Evolutionary conservation across 768 basidiomycete genomes (phyloP), one percentile per base, ranked within the genome.

Genomic region (Tricholoma hemisulphureum): DNA sequence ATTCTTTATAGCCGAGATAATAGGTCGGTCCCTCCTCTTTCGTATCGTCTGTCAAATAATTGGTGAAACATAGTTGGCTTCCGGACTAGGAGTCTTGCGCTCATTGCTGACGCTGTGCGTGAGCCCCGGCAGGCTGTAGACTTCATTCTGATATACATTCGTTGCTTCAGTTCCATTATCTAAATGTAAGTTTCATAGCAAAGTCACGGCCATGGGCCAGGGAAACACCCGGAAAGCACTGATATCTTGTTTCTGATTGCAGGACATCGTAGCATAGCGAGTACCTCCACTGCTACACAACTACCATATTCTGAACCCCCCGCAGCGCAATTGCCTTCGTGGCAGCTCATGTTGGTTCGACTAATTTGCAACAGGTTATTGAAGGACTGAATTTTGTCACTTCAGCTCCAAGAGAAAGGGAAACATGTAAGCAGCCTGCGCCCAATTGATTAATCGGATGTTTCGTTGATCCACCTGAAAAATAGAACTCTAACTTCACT

Each of bases 81-180:
- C 64, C 77, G 75, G 45, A 84, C 83, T 0, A 80, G 76, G 63
- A 81, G 81, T 70, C 66, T 83, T 14, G 83, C 82, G 31, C 70
- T 84, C 51, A 80, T 83, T 67, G 83, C 81, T 58, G 82, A 84
- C 68, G 82, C 82, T 34, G 81, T 83, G 45, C 60, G 81, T 76
- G 21, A 50, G 18, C 32, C 20, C 37, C 14, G 14, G 11, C 31
- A 9, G 46, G 20, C 16, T 46, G 6, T 11, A 46, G 45, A 3
- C 23, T 55, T 37, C 13, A 49, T 49, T n/a, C 26, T 29, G 26
- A 55, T 53, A 51, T 28, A 37, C 53, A 52, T 53, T 28, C 29
- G 51, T 58, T 58, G 45, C 50, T 21, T 56, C 57, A 83, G 81
- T 83, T 83, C 63, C 83, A 83, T 70, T 83, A 83, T 65, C 63